A percentile compares a stretch with the other conserved stretches of the same genome.
phyloP scores from a whole-genome alignment of 441 rosid species.

The Populus tomentosa region DNA sequence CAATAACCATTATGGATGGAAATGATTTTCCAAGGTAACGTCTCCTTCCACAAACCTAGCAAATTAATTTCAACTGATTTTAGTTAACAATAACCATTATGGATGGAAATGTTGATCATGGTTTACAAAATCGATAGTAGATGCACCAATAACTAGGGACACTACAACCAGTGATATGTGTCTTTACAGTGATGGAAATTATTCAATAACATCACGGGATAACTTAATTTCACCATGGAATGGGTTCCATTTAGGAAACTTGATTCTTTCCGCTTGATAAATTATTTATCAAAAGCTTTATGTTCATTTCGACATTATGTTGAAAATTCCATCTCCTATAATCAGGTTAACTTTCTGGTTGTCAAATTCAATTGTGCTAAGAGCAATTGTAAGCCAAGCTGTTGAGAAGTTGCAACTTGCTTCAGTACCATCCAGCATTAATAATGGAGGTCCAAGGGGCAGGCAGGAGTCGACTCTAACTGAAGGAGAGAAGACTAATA shows the following conservation, averaged over 20 bases:
- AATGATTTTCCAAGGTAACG: too few species aligned
- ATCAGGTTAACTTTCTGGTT: slow-evolving; percentile 90
- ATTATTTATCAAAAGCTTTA: neutral
- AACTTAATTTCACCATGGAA: neutral
- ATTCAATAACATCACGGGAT: neutral
- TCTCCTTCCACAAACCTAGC: too few species aligned
- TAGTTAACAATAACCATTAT: too few species aligned
- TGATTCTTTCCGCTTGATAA: neutral
- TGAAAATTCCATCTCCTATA: slow-evolving; percentile 14
- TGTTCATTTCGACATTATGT: neutral
- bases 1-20: too few species aligned
- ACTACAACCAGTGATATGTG: neutral
- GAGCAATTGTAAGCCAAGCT: slow-evolving; percentile 57
- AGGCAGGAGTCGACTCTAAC: slow-evolving; percentile 15
- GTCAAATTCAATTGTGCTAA: slow-evolving; percentile 70
- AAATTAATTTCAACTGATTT: too few species aligned
- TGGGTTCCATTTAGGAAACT: neutral
- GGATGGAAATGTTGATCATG: too few species aligned
- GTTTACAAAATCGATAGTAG: neutral
- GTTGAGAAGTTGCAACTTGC: slow-evolving; percentile 32
- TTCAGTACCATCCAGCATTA: slow-evolving; percentile 8
- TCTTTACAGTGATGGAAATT: neutral
- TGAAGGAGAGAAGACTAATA: slow-evolving; percentile 15
- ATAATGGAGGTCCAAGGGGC: slow-evolving; percentile 17
- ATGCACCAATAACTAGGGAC: neutral